Evolutionary conservation across 371 early-diverging fungal genomes (phyloP).

Genomic region (Mucor sp.): DNA sequence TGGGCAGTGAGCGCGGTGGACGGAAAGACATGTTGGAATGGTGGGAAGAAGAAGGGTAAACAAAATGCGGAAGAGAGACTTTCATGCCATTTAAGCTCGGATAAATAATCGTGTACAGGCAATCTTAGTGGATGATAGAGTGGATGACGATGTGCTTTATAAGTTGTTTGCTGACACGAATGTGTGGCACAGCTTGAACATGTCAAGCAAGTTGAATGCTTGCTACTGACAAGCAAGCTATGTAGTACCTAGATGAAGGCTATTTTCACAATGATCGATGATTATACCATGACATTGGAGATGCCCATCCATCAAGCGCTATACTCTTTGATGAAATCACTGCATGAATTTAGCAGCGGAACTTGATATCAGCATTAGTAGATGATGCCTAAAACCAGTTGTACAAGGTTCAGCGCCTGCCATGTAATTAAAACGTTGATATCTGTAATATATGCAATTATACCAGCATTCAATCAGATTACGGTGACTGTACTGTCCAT

Average conservation of each 20-base stretch:
- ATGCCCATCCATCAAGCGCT: no score
- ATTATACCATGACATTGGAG: no score
- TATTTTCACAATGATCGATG: no score
- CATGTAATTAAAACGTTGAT: no score
- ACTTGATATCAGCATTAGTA: no score
- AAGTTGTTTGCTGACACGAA: no score
- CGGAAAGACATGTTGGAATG: slow-evolving; percentile 49
- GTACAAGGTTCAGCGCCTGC: no score
- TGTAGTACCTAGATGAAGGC: no score
- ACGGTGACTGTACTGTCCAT: not conserved
- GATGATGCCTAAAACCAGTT: no score
- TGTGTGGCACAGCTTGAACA: no score
- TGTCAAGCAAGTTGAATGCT: not conserved
- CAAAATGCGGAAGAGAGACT: not conserved
- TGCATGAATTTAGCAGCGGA: not conserved
- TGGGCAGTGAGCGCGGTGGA: slow-evolving; percentile 44
- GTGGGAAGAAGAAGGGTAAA: not conserved
- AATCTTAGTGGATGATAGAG: not conserved
- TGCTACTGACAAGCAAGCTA: not conserved
- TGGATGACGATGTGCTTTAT: not conserved
- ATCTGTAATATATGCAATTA: not conserved
- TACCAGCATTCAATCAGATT: not conserved
- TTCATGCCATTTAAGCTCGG: not conserved
- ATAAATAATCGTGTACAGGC: not conserved
- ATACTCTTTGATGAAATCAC: not conserved